Base-by-base conservation (phyloP, 768 basidiomycete genomes). In the Lactarius evosmus region DNA sequence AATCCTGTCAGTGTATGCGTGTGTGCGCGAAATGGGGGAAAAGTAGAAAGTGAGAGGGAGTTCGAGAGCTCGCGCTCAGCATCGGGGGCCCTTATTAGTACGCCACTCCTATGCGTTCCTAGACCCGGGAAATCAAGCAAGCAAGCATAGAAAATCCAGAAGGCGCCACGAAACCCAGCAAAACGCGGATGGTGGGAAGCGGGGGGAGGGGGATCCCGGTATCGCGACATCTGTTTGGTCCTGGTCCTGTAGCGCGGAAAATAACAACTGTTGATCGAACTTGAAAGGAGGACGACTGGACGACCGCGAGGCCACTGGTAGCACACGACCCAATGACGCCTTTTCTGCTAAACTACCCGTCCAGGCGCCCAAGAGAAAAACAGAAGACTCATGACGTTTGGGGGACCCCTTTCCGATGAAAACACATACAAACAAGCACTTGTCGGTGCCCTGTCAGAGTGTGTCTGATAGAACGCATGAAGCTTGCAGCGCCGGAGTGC, bases 111-210 rank as follows among this genome's bases (percentile, higher is more conserved):
- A 12, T 49, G 25, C 46, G 46, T 49, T 25, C 46, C 46, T 49
- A 25, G 25, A 27, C 5, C 46, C 25, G n/a, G 22, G 44, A 6
- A 38, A 3, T 50, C 16, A 41, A 55, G 17, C 58, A 16, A 30
- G 5, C 49, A 55, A 22, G n/a, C 16, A 50, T 40, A 30, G 58
- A 60, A 46, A 60, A 12, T 64, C 58, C 14, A 64, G 63, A 64
- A 50, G 25, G 53, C 25, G 41, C 29, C 44, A 38, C 34, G 11
- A 12, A 46, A 52, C 7, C 16, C 19, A 16, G 46, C 46, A 14
- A 8, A 44, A 40, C 38, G 38, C 44, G 22, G 9, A 29, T 17
- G 6, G n/a, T 16, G 17, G 32, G 36, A 36, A 27, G 54, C 29
- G 8, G 7, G 5, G 32, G 22, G 5, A 27, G 22, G 19, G 22